Evolutionary conservation across 2,329 filamentous ascomycete genomes (phyloP).

Genomic region (Claviceps spartinae): DNA sequence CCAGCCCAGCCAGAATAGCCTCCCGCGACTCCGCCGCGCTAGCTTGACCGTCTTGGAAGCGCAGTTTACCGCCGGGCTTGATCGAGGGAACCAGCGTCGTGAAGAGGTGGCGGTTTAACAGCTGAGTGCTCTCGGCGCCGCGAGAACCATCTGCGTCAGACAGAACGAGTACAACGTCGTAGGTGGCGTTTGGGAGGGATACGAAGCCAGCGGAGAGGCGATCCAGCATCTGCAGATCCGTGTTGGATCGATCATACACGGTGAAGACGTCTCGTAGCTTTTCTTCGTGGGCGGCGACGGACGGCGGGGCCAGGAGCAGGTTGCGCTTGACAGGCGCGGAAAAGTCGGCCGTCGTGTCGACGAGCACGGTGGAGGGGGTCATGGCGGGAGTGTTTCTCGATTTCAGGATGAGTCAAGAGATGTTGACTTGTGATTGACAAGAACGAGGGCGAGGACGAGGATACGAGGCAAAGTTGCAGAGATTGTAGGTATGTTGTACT

Average conservation of each 20-base stretch:
- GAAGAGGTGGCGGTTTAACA: constrained; percentile 57
- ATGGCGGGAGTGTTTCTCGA: constrained; percentile 18
- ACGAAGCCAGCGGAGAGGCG: constrained; percentile 74
- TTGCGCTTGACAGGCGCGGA: constrained; percentile 39
- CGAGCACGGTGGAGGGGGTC: constrained; percentile 38
- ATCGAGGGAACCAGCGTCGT: constrained; percentile 55
- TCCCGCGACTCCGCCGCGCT: constrained; percentile 46
- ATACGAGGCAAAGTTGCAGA: too few species aligned
- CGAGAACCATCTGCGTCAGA: constrained; percentile 59
- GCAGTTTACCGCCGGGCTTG: constrained; percentile 53
- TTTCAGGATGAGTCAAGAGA: too few species aligned
- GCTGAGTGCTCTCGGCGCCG: constrained; percentile 40
- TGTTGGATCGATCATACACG: constrained; percentile 58
- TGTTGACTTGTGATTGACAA: too few species aligned
- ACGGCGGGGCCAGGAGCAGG: constrained; percentile 80
- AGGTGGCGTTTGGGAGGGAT: constrained; percentile 59
- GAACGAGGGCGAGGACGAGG: too few species aligned
- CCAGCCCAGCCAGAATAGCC: constrained; percentile 70
- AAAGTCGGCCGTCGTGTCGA: constrained; percentile 44
- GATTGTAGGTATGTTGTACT: too few species aligned
- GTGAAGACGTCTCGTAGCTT: constrained; percentile 58
- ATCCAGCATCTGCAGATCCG: constrained; percentile 96
- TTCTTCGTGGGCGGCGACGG: constrained; percentile 73
- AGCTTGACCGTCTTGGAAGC: constrained; percentile 53
- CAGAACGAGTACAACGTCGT: constrained; percentile 75